These are phyloP conservation scores for Moesziomyces sp. DNA, from an alignment of 1,284 basidiomycete species.

Conservation along the genomic window DNA sequence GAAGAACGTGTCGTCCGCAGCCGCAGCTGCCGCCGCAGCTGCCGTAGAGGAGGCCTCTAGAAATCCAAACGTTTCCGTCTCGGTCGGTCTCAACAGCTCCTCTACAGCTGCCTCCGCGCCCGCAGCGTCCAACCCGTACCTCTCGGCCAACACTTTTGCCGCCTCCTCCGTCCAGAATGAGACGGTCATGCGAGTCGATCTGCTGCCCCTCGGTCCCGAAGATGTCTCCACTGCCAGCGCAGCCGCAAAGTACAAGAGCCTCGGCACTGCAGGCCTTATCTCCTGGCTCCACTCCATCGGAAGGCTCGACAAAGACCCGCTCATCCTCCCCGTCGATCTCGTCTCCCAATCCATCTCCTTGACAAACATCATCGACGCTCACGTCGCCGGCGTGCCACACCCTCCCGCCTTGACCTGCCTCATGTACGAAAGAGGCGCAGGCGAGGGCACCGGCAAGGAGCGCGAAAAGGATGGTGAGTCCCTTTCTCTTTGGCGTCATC, in stretches of 20 bases:
- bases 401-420: slow-evolving; percentile 55
- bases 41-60: slow-evolving; percentile 43
- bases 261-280: slow-evolving; percentile 64
- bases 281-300: slow-evolving; percentile 65
- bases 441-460: slow-evolving; percentile 63
- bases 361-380: slow-evolving; percentile 49
- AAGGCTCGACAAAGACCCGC: slow-evolving; percentile 61
- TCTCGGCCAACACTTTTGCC: slow-evolving; percentile 31
- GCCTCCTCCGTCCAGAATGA: slow-evolving; percentile 36
- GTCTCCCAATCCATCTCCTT: slow-evolving; percentile 60
- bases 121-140: slow-evolving; percentile 23
- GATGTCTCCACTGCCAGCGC: slow-evolving; percentile 23
- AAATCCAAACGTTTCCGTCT: slow-evolving; percentile 51
- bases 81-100: slow-evolving; percentile 45
- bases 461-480: slow-evolving; percentile 59
- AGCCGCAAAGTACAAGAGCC: slow-evolving; percentile 39
- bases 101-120: slow-evolving; percentile 19
- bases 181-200: slow-evolving; percentile 54
- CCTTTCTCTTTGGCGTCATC: background rate
- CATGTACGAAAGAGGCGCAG: slow-evolving; percentile 62
- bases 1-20: slow-evolving; percentile 31
- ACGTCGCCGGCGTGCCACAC: slow-evolving; percentile 44
- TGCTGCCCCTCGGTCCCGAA: slow-evolving; percentile 61
- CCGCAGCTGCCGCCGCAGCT: slow-evolving; percentile 32
- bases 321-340: slow-evolving; percentile 65